Evolutionary conservation across 1,139 yeast genomes (phyloP).

Genomic region (Suhomyces kunorum): DNA sequence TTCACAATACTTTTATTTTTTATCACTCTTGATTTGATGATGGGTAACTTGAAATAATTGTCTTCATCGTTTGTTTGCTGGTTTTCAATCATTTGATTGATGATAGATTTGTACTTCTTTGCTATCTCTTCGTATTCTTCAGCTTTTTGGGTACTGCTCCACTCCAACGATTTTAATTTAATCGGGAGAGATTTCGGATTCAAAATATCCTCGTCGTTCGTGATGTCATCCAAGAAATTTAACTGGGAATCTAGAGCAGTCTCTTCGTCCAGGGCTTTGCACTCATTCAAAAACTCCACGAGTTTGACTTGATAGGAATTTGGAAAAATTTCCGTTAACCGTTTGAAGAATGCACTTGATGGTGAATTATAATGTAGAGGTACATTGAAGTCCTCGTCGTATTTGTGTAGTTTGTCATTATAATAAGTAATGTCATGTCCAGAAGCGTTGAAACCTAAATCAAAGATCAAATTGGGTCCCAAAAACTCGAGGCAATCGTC

Average conservation of each 20-base stretch:
- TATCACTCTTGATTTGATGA: conserved; percentile 30
- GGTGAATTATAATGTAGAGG: conserved; percentile 14
- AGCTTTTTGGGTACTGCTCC: conserved; percentile 36
- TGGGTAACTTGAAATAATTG: conserved; percentile 26
- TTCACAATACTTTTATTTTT: conserved; percentile 36
- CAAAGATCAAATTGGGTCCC: conserved; percentile 40
- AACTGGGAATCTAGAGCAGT: conserved; percentile 35
- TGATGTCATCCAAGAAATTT: conserved; percentile 42
- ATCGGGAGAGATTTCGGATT: conserved; percentile 33
- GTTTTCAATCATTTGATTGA: conserved; percentile 17
- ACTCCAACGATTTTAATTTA: conserved; percentile 32
- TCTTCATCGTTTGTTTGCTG: conserved; percentile 17
- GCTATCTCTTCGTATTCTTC: conserved; percentile 24
- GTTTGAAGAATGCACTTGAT: not conserved
- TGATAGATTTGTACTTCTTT: conserved; percentile 25
- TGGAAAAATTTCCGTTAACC: conserved; percentile 34
- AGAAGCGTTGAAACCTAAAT: conserved; percentile 31
- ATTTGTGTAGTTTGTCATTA: conserved; percentile 3
- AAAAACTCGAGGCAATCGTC: conserved; percentile 38
- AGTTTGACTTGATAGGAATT: conserved; percentile 35
- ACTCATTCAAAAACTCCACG: conserved; percentile 34
- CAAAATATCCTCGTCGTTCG: conserved; percentile 31
- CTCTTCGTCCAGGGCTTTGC: conserved; percentile 19
- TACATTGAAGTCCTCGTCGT: not conserved
- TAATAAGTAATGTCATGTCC: conserved; percentile 17